Percentiles rank a stretch among this genome's conserved stretches.
Conservation (phyloP, 2,329 filamentous ascomycete species). For the Graphiopsis chlorocephala region DNA sequence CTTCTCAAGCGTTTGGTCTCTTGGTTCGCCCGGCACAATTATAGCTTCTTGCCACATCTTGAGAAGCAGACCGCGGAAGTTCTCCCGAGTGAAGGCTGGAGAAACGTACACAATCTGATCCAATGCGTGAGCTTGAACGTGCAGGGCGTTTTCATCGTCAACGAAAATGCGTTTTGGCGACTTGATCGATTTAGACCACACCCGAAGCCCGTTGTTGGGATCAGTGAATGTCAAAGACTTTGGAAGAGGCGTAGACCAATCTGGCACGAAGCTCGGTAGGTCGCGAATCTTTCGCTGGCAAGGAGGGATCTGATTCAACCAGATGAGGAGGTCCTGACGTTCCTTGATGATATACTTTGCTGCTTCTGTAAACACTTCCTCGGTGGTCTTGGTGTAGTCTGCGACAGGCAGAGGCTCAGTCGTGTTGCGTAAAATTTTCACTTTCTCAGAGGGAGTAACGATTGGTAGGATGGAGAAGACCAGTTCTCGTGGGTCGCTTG, state of each 20-base stretch:
- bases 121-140: conserved; percentile 16
- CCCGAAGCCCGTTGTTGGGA: neutral
- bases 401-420: neutral
- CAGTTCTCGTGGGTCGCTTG: conserved; percentile 8
- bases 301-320: conserved; percentile 8
- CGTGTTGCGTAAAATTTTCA: neutral
- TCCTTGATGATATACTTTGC: conserved; percentile 14
- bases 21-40: neutral
- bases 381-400: conserved; percentile 5
- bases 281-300: neutral
- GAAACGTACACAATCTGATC: conserved; percentile 6
- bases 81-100: conserved; percentile 4
- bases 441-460: neutral
- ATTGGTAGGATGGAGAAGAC: conserved; percentile 15
- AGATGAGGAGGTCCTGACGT: conserved; percentile 16
- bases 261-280: conserved; percentile 13
- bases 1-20: neutral
- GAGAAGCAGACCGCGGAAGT: neutral
- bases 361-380: conserved; percentile 15
- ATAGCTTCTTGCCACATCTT: neutral
- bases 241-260: neutral
- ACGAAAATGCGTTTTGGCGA: conserved; percentile 11
- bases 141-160: conserved; percentile 1
- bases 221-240: neutral
- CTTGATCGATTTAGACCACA: conserved; percentile 6